Percentiles rank a stretch among this genome's conserved stretches.
These are phyloP conservation scores for Quercus suber DNA, from an alignment of 306 rosid species.

Conservation along the genomic window DNA sequence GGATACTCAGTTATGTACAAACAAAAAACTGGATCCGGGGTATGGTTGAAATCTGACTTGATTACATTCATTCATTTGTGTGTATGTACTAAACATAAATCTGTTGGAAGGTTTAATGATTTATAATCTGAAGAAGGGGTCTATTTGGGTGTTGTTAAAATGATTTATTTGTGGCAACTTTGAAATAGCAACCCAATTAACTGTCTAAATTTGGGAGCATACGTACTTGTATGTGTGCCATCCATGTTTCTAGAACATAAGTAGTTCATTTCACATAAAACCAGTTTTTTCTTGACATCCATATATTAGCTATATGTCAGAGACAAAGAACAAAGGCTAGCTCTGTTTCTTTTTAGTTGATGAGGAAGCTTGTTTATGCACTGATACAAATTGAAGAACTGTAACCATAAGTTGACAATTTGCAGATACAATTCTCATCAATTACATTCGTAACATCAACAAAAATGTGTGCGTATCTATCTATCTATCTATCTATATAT, in stretches of 20 bases:
- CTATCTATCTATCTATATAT: too few species aligned
- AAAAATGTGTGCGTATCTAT: background rate
- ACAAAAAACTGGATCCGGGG: slow-evolving; percentile 1
- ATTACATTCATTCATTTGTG: background rate
- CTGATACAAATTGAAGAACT: background rate
- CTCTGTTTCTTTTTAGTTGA: background rate
- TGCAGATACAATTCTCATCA: background rate
- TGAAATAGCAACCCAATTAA: background rate
- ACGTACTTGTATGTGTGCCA: background rate
- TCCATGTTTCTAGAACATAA: background rate
- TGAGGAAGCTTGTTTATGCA: background rate
- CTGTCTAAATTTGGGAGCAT: background rate
- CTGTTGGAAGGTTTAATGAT: background rate
- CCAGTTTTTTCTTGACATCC: background rate
- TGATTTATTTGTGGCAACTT: background rate
- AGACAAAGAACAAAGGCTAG: background rate
- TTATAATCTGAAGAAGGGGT: background rate
- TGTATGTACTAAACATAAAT: background rate
- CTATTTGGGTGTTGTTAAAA: background rate
- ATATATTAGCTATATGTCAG: background rate
- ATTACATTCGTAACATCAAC: background rate
- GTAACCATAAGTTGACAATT: background rate
- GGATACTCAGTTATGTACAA: slow-evolving; percentile 35
- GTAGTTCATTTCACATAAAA: background rate
- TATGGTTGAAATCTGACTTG: background rate